Evolutionary conservation across 371 early-diverging fungal species (phyloP), one percentile per base, ranked within the genome.

Genomic region (Dinochytrium kinnereticum): DNA sequence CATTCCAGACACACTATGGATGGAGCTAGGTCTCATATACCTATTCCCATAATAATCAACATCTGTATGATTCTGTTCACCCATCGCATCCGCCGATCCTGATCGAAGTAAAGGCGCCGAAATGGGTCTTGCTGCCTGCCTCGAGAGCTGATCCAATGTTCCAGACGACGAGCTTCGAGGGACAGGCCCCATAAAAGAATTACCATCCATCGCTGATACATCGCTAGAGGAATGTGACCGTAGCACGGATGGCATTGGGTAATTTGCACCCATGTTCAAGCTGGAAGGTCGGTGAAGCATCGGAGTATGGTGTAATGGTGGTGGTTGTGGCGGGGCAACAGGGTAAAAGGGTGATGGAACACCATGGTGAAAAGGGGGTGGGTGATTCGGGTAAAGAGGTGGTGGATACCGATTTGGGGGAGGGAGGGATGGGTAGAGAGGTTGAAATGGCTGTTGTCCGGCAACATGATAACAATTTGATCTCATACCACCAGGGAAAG

Each of bases 131-230:
- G n/a, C 28, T 3, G 28, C 34, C 34, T 34, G 36, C 15, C 61
- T 30, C 19, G 36, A 5, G 10, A 61, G 30, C 36, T 61, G 61
- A 37, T 61, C 61, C 31, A 61, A 24, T 17, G 10, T 61, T 3
- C 61, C 24, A 34, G 61, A 61, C 36, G 61, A 61, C 5, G 61
- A 61, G 61, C 61, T 61, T 3, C 61, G 31, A 19, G 61, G 7
- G 15, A 61, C 30, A 55, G 7, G 37, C 28, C 36, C 61, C 2
- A 3, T 36, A 13, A 7, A 3, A 17, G 61, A n/a, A n/a, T n/a
- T 13, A 7, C 34, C 24, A 26, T 34, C 36, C 30, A 33, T 7
- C 15, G 10, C 37, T 13, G 61, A 2, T 26, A 61, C 61, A 24
- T 61, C 61, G 34, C 61, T 61, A 34, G 30, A 7, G 19, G 61